Evolutionary conservation across 2,329 filamentous ascomycete genomes (phyloP).

Genomic region (Diaporthe longicolla): DNA sequence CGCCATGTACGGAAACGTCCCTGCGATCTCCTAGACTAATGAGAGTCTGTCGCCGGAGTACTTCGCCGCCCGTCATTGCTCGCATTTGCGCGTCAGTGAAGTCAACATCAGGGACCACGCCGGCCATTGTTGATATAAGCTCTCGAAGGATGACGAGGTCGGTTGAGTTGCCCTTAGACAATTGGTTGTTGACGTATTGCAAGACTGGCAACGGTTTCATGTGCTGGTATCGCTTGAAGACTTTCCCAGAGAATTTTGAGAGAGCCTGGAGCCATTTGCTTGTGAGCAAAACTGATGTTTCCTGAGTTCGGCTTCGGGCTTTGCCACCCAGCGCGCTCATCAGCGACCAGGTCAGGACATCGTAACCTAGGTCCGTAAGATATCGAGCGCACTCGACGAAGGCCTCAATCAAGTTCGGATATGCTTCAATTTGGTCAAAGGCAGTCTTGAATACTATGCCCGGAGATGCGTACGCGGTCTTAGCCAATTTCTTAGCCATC

Average conservation of each 20-base stretch:
- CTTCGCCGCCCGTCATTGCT: slow-evolving; percentile 88
- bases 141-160: slow-evolving; percentile 94
- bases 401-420: slow-evolving; percentile 93
- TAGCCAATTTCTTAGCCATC: slow-evolving; percentile 90
- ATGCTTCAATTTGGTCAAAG: slow-evolving; percentile 91
- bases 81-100: slow-evolving; percentile 91
- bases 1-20: slow-evolving; percentile 80
- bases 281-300: slow-evolving; percentile 77
- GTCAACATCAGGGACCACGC: slow-evolving; percentile 87
- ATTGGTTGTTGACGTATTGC: slow-evolving; percentile 89
- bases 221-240: slow-evolving; percentile 87
- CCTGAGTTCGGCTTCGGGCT: slow-evolving; percentile 73
- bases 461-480: slow-evolving; percentile 91
- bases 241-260: slow-evolving; percentile 90
- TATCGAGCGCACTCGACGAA: slow-evolving; percentile 96
- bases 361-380: slow-evolving; percentile 92
- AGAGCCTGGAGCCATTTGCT: slow-evolving; percentile 94
- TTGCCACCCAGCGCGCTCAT: slow-evolving; percentile 79
- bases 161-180: slow-evolving; percentile 85
- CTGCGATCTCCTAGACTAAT: slow-evolving; percentile 86
- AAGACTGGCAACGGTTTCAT: slow-evolving; percentile 89
- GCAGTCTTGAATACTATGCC: slow-evolving; percentile 92
- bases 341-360: slow-evolving; percentile 93
- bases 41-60: slow-evolving; percentile 84
- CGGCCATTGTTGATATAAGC: slow-evolving; percentile 92